Evolutionary conservation across 1,284 basidiomycete species (phyloP).

Genomic region (Cutaneotrichosporon dermatis): DNA sequence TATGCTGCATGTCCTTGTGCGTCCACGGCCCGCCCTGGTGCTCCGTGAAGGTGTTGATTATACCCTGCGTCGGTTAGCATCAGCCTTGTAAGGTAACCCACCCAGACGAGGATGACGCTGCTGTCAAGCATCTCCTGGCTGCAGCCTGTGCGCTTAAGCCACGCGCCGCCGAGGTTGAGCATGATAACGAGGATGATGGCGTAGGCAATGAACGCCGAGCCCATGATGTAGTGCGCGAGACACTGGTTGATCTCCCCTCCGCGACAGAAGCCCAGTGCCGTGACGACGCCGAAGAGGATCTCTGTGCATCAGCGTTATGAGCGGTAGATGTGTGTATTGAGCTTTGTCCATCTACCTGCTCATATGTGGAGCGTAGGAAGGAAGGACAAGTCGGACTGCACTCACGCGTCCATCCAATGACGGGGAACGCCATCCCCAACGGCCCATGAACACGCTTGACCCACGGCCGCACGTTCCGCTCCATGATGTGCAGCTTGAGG

Average conservation of each 20-base stretch:
- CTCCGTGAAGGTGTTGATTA: slow-evolving; percentile 90
- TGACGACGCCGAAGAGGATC: slow-evolving; percentile 50
- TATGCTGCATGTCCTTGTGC: slow-evolving; percentile 89
- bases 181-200: slow-evolving; percentile 77
- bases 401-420: slow-evolving; percentile 83
- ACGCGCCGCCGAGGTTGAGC: slow-evolving; percentile 73
- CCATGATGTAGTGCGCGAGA: slow-evolving; percentile 85
- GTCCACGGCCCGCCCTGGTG: slow-evolving; percentile 77
- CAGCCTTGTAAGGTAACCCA: slow-evolving; percentile 45
- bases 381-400: too few relatives aligned
- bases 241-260: slow-evolving; percentile 71
- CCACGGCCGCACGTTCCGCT: slow-evolving; percentile 68
- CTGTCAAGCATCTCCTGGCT: slow-evolving; percentile 87
- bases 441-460: slow-evolving; percentile 71
- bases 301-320: slow-evolving; percentile 50
- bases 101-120: slow-evolving; percentile 83
- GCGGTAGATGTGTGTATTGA: too few relatives aligned
- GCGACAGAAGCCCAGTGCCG: slow-evolving; percentile 58
- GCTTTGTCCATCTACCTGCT: too few relatives aligned
- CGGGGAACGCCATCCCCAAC: slow-evolving; percentile 77
- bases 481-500: slow-evolving; percentile 86
- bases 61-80: slow-evolving; percentile 34
- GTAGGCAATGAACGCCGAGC: slow-evolving; percentile 78
- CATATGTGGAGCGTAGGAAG: too few relatives aligned
- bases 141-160: slow-evolving; percentile 58